Evolutionary conservation across 345 rosid species (phyloP).

Genomic region (Eucalyptus cloeziana): DNA sequence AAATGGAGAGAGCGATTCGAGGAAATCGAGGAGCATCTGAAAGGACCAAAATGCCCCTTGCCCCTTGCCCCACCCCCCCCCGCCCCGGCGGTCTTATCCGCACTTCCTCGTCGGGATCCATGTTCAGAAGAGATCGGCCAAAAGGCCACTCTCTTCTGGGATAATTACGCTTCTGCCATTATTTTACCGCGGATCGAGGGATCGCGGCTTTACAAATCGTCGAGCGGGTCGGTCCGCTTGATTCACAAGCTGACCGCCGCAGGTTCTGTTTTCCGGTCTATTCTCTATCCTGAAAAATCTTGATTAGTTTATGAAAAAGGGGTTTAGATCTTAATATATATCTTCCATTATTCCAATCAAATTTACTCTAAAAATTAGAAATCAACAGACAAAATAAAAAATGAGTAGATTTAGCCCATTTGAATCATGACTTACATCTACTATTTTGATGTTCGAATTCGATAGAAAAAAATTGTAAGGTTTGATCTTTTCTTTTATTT

Average conservation of each 20-base stretch:
- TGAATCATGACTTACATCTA: too few species aligned
- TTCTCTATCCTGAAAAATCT: background rate
- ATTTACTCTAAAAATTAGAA: too few species aligned
- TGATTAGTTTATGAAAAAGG: background rate
- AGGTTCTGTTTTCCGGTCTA: background rate
- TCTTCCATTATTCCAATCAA: too few species aligned
- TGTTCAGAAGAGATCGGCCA: background rate
- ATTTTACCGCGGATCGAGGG: background rate
- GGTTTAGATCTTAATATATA: background rate
- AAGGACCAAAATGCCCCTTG: background rate
- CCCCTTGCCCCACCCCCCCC: too few species aligned
- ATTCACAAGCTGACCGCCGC: background rate
- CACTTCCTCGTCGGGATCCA: background rate
- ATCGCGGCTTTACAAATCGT: background rate
- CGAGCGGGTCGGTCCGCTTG: background rate
- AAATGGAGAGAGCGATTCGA: background rate
- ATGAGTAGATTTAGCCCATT: too few species aligned
- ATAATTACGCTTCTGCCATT: background rate
- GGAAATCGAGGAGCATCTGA: background rate
- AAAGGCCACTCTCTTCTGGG: background rate
- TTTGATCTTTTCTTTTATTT: too few species aligned
- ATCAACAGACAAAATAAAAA: too few species aligned
- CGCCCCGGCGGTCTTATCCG: background rate
- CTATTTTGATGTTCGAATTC: too few species aligned
- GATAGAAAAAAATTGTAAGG: too few species aligned